phyloP scores from a whole-genome alignment of 805 yeast genomes.

The Jamesozyma jinghongensis region DNA sequence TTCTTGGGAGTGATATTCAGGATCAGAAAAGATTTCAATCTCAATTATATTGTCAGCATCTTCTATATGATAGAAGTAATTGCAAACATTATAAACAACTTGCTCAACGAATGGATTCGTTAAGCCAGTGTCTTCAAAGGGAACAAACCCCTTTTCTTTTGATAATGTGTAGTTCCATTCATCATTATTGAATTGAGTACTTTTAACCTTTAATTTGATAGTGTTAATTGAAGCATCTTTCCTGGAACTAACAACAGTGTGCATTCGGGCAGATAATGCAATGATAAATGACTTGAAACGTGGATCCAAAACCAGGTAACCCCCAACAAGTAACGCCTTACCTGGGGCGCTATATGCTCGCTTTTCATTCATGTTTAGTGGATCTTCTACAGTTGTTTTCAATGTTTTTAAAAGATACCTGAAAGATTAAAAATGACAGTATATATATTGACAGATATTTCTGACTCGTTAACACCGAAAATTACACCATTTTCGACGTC shows the following conservation, averaged over 20 bases:
- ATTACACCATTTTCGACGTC: too few species aligned
- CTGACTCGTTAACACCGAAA: too few species aligned
- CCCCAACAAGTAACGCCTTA: slow-evolving; percentile 89
- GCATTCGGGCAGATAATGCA: slow-evolving; percentile 86
- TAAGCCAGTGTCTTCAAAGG: slow-evolving; percentile 28
- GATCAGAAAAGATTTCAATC: slow-evolving; percentile 71
- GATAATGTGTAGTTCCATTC: slow-evolving; percentile 50
- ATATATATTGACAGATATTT: too few species aligned
- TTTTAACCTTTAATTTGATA: slow-evolving; percentile 38
- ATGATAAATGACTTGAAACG: slow-evolving; percentile 67
- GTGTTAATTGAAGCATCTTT: slow-evolving; percentile 4
- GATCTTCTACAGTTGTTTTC: too few species aligned
- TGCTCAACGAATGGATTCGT: slow-evolving; percentile 70
- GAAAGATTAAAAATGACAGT: too few species aligned
- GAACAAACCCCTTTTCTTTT: slow-evolving; percentile 10
- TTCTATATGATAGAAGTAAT: slow-evolving; percentile 37
- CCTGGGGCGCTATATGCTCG: slow-evolving; percentile 87
- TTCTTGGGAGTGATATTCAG: slow-evolving; percentile 79
- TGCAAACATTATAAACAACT: slow-evolving; percentile 45
- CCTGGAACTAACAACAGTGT: slow-evolving; percentile 43
- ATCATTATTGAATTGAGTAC: slow-evolving; percentile 71
- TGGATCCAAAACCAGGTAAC: slow-evolving; percentile 82
- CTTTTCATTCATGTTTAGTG: background rate
- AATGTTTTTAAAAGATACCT: too few species aligned
- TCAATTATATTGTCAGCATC: slow-evolving; percentile 27